Evolutionary conservation across 345 rosid genomes (phyloP), one percentile per base, ranked within the genome.

Genomic region (Melaleuca quinquenervia): DNA sequence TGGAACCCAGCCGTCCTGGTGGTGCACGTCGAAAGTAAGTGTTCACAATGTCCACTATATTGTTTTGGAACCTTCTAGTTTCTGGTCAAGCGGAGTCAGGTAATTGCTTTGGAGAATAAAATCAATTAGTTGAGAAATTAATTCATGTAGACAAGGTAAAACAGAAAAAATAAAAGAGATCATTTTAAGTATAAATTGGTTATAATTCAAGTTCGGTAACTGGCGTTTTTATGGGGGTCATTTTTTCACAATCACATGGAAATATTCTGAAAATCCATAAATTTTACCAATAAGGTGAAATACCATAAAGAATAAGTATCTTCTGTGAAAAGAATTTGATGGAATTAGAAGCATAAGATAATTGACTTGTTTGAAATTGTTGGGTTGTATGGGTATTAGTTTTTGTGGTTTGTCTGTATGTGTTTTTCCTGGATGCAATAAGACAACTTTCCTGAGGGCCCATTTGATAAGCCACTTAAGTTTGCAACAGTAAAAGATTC

Each of bases 1-100:
- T 96, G 82, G 99, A 96, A 93, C 98, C 98, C 85, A 96, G 99
- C 89, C 98, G 99, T 84, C 99, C 99, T 84, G 99, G 99, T 83
- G 99, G 99, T 82, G 94, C 95, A 45, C 98, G 99, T 84, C 92
- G 98, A 87, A 92, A 92, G 98, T 96, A 86, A 93, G 98, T 90
- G 85, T 60, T 84, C 13, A 62, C 49, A 22, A 16, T 11, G 45
- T 29, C 85, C 27, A n/a, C 45, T 32, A 48, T 52, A 15, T 82
- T 50, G 13, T 83, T 52, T 21, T 83, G 84, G 48, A 52, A 52
- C 49, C 12, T 70, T 70, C 48, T 70, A 70, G 36, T 70, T 36
- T 70, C 78, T 32, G 48, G 78, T 70, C 80, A 70, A 36, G 80
- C 36, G 48, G 22, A 32, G 26, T 26, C 48, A 36, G 44, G 80